Conservation (phyloP, 2,329 filamentous ascomycete species). For the Xenosphaeropsis pyriputrescens region DNA sequence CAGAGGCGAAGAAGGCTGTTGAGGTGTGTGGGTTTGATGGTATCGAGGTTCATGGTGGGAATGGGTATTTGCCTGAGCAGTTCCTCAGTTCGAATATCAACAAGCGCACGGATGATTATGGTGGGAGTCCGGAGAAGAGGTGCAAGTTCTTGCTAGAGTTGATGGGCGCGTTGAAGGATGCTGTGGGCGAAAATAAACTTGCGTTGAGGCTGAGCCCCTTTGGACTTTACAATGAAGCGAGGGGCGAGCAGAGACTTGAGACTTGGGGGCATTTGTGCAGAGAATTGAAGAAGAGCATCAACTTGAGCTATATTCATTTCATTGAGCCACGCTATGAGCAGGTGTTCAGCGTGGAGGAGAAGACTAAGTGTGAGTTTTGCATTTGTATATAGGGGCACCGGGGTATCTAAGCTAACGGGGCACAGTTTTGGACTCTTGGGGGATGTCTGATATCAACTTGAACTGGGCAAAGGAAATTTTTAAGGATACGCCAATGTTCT, state of each 20-base stretch:
- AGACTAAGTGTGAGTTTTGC: constrained; percentile 22
- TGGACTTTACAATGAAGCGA: constrained; percentile 37
- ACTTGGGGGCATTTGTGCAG: constrained; percentile 34
- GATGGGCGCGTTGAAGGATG: constrained; percentile 27
- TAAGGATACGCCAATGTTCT: constrained; percentile 35
- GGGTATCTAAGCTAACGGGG: neutral
- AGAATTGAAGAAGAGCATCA: constrained; percentile 26
- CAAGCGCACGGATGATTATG: constrained; percentile 32
- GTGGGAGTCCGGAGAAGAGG: constrained; percentile 30
- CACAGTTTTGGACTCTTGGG: constrained; percentile 28
- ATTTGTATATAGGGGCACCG: neutral
- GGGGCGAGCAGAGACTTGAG: constrained; percentile 32
- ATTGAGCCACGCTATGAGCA: constrained; percentile 40
- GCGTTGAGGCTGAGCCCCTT: constrained; percentile 46
- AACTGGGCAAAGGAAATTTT: constrained; percentile 34
- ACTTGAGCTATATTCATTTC: constrained; percentile 37
- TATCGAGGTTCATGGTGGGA: constrained; percentile 23
- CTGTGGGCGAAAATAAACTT: constrained; percentile 31
- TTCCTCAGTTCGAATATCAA: constrained; percentile 37
- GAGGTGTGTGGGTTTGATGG: constrained; percentile 31
- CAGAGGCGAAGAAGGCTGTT: constrained; percentile 9
- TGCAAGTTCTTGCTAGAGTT: constrained; percentile 33
- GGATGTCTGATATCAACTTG: constrained; percentile 27
- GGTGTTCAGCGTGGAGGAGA: constrained; percentile 30
- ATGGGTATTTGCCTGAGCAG: constrained; percentile 35